Evolutionary conservation across 2,329 filamentous ascomycete species (phyloP).

Genomic region (Colletotrichum tamarilloi): DNA sequence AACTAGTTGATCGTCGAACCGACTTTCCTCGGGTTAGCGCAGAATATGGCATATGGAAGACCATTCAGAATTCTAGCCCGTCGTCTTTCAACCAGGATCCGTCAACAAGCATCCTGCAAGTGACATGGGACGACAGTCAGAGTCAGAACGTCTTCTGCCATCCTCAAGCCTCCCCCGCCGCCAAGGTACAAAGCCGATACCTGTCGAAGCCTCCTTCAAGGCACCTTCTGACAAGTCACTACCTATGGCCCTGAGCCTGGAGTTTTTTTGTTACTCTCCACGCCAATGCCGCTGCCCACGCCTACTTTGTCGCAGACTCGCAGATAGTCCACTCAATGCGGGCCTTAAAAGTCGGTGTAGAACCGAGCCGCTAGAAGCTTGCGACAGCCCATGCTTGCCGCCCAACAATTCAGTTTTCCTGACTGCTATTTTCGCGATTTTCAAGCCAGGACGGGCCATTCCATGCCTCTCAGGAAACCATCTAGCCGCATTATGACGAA

Average conservation of each 20-base stretch:
- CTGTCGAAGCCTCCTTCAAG: constrained; percentile 3
- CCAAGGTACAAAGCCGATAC: constrained; percentile 18
- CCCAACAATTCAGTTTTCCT: constrained; percentile 29
- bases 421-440: constrained; percentile 12
- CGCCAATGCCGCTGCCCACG: constrained; percentile 25
- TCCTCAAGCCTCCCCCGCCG: neutral
- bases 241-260: constrained; percentile 12
- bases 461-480: neutral
- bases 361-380: constrained; percentile 23
- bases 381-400: constrained; percentile 29
- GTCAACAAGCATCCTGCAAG: constrained; percentile 30
- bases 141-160: constrained; percentile 3
- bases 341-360: constrained; percentile 39
- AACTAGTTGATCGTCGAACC: constrained; percentile 31
- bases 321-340: constrained; percentile 36
- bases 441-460: neutral
- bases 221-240: constrained; percentile 9
- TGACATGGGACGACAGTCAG: constrained; percentile 34
- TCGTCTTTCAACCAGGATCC: constrained; percentile 17
- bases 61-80: constrained; percentile 29
- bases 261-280: constrained; percentile 8
- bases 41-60: constrained; percentile 24
- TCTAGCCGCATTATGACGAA: constrained; percentile 26
- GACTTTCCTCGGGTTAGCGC: constrained; percentile 23
- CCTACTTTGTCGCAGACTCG: constrained; percentile 32